Evolutionary conservation across 306 rosid genomes (phyloP).

Genomic region (Trifolium dubium): DNA sequence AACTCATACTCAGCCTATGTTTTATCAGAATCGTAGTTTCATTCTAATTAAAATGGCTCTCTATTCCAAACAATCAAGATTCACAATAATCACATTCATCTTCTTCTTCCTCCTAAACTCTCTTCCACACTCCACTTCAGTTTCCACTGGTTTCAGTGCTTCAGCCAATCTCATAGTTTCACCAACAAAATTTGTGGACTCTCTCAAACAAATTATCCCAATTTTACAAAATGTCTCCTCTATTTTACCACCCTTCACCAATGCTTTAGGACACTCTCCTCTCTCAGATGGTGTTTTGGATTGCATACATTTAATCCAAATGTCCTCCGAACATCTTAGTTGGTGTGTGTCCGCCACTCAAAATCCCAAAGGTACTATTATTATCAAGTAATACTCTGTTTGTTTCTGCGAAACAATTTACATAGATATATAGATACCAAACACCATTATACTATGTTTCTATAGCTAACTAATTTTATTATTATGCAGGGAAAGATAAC

Average conservation of each 20-base stretch:
- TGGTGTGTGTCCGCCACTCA: no score
- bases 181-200: constrained; percentile 46
- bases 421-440: no score
- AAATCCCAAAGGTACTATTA: no score
- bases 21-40: neutral
- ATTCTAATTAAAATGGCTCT: constrained; percentile 40
- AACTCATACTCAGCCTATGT: no score
- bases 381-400: no score
- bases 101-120: constrained; percentile 27
- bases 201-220: constrained; percentile 42
- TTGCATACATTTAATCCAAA: no score
- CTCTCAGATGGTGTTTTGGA: neutral
- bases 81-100: neutral
- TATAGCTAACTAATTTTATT: no score
- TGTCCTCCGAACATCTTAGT: no score
- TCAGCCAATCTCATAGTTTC: constrained; percentile 53
- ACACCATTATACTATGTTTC: no score
- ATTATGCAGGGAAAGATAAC: no score
- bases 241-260: constrained; percentile 53
- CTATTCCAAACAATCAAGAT: constrained; percentile 3
- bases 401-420: no score
- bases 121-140: constrained; percentile 21
- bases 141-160: neutral
- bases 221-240: constrained; percentile 46
- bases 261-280: neutral